phyloP scores from a whole-genome alignment of 768 basidiomycete species.

The Pulveroboletus sp. region DNA sequence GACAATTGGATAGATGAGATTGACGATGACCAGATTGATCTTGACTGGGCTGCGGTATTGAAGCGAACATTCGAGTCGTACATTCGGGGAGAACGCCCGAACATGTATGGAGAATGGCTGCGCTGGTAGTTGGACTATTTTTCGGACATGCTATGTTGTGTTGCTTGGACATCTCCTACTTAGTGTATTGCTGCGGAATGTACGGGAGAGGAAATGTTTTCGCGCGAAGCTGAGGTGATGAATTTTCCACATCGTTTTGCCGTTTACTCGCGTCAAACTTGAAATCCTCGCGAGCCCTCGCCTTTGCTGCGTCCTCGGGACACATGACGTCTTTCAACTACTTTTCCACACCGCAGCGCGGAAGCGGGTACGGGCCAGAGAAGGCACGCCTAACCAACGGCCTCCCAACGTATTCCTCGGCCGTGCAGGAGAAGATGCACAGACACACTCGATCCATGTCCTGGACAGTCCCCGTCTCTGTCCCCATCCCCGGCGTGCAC shows the following conservation, averaged over 20 bases:
- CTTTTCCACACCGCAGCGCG: conserved; percentile 43
- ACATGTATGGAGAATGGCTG: conserved; percentile 86
- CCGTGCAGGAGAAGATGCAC: conserved; percentile 63
- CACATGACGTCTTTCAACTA: conserved; percentile 46
- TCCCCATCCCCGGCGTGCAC: conserved; percentile 58
- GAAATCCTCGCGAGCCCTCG: conserved; percentile 19
- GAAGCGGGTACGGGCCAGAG: conserved; percentile 41
- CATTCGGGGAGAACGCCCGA: conserved; percentile 80
- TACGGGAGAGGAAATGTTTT: conserved; percentile 26
- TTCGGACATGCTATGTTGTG: not conserved
- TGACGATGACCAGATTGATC: conserved; percentile 58
- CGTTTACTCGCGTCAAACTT: conserved; percentile 8
- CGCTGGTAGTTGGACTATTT: conserved; percentile 11
- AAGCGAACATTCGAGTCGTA: conserved; percentile 95
- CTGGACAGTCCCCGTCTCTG: conserved; percentile 57
- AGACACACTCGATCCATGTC: conserved; percentile 42
- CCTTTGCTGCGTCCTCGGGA: conserved; percentile 14
- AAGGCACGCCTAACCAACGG: conserved; percentile 40
- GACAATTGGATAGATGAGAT: conserved; percentile 27
- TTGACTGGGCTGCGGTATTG: conserved; percentile 84
- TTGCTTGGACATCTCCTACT: not conserved
- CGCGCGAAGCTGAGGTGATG: conserved; percentile 9
- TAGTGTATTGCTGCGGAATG: conserved; percentile 21
- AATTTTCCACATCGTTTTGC: conserved; percentile 14
- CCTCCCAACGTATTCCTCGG: conserved; percentile 50